phyloP scores from a whole-genome alignment of 345 rosid genomes.

The Hypericum androsaemum region DNA sequence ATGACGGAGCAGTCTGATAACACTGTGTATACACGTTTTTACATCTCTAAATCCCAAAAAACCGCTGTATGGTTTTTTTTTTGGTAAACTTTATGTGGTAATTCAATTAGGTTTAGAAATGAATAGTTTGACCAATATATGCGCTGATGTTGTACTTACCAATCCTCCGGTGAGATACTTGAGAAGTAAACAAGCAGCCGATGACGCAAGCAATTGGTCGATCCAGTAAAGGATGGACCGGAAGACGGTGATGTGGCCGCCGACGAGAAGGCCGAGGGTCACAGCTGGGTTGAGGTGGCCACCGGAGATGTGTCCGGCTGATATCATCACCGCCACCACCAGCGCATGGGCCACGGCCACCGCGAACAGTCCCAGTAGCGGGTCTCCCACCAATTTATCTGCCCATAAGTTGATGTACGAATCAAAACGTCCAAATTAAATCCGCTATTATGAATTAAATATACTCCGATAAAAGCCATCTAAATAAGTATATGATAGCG shows the following conservation, averaged over 20 bases:
- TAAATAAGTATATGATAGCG: too few relatives aligned
- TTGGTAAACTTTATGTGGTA: too few relatives aligned
- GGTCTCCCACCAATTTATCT: slow-evolving; percentile 41
- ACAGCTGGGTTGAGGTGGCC: slow-evolving; percentile 95
- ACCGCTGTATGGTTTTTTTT: too few relatives aligned
- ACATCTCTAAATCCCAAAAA: too few relatives aligned
- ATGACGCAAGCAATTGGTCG: slow-evolving; percentile 62
- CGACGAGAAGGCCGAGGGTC: slow-evolving; percentile 65
- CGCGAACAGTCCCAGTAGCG: slow-evolving; percentile 45
- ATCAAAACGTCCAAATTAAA: too few relatives aligned
- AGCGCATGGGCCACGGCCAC: slow-evolving; percentile 84
- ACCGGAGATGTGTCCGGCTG: slow-evolving; percentile 84
- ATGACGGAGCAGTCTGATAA: too few relatives aligned
- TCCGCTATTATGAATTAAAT: too few relatives aligned
- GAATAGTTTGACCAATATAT: too few relatives aligned
- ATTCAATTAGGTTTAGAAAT: too few relatives aligned
- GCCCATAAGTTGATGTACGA: neutral
- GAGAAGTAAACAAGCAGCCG: slow-evolving; percentile 74
- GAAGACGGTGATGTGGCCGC: slow-evolving; percentile 70
- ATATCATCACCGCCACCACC: slow-evolving; percentile 77
- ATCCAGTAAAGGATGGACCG: slow-evolving; percentile 68
- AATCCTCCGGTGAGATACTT: slow-evolving; percentile 78
- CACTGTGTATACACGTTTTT: too few relatives aligned
- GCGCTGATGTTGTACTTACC: slow-evolving; percentile 28
- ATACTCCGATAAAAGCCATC: too few relatives aligned